These are phyloP conservation scores for Hypoxylon sp. DNA, from an alignment of 2,329 filamentous ascomycete species.

Conservation along the genomic window DNA sequence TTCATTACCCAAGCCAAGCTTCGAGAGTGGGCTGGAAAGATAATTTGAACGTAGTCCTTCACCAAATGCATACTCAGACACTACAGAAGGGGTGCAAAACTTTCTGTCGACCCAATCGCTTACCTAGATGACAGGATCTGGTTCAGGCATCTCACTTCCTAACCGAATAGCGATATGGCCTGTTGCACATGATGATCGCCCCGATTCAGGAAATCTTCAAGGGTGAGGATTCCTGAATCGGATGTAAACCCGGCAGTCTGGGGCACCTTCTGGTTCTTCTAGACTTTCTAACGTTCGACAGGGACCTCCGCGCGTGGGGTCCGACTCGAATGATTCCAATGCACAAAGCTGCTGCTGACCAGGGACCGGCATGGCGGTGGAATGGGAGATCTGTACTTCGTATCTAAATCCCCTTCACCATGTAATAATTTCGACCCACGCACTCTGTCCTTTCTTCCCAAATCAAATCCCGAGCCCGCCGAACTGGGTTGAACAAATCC, in stretches of 20 bases:
- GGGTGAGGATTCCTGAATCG: conserved; percentile 45
- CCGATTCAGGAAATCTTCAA: conserved; percentile 41
- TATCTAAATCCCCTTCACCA: conserved; percentile 19
- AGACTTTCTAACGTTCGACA: conserved; percentile 39
- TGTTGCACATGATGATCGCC: conserved; percentile 44
- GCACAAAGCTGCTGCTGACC: conserved; percentile 29
- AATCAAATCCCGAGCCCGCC: conserved; percentile 38
- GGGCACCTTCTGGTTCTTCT: conserved; percentile 43
- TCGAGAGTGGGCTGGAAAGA: conserved; percentile 4
- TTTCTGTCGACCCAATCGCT: conserved; percentile 21
- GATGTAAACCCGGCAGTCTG: conserved; percentile 46
- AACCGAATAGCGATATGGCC: conserved; percentile 35
- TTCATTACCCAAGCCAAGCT: conserved; percentile 24
- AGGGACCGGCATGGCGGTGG: conserved; percentile 34
- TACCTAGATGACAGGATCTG: conserved; percentile 35
- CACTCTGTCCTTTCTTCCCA: conserved; percentile 6
- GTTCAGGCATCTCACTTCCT: conserved; percentile 30
- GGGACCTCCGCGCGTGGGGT: conserved; percentile 39
- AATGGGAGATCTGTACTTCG: conserved; percentile 32
- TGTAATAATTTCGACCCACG: conserved; percentile 31
- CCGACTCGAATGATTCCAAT: conserved; percentile 41
- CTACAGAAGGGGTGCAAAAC: conserved; percentile 14
- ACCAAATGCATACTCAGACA: background rate
- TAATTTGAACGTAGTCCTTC: conserved; percentile 10
- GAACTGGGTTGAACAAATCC: conserved; percentile 34